phyloP scores from a whole-genome alignment of 768 basidiomycete species.

The Suillus subaureus region DNA sequence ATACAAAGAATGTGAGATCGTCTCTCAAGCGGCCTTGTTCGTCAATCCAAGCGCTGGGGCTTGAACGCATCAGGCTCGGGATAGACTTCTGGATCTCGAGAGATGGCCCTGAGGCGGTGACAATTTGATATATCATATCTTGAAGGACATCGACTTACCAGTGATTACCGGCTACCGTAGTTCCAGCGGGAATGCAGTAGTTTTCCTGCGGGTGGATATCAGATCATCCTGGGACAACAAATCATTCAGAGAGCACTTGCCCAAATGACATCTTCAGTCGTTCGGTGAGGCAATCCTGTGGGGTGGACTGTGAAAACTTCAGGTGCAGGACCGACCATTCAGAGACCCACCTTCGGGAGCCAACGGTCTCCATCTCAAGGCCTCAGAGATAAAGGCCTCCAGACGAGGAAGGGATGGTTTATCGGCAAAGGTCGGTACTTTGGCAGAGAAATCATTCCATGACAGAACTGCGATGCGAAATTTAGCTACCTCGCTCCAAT shows the following conservation, averaged over 20 bases:
- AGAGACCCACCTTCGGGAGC: not conserved
- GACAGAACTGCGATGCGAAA: not conserved
- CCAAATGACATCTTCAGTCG: not conserved
- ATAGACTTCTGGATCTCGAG: constrained; percentile 7
- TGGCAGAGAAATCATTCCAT: constrained; percentile 13
- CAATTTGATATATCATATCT: not conserved
- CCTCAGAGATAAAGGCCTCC: not conserved
- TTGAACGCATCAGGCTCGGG: constrained; percentile 30
- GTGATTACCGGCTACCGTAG: constrained; percentile 21
- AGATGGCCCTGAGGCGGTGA: not conserved
- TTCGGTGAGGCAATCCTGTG: constrained; percentile 5
- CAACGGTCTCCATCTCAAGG: not conserved
- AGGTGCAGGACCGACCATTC: not conserved
- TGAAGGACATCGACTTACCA: constrained; percentile 12
- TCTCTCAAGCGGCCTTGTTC: constrained; percentile 45
- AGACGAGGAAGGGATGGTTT: not conserved
- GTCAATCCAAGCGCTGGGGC: constrained; percentile 28
- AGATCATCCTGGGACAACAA: not conserved
- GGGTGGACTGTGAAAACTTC: constrained; percentile 8
- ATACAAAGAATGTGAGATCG: constrained; percentile 52
- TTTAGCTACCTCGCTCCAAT: not conserved
- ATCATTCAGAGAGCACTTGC: not conserved
- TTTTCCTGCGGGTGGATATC: constrained; percentile 18
- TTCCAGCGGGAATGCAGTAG: constrained; percentile 25
- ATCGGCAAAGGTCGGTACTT: not conserved